These are phyloP conservation scores for Curvularia spicifera DNA, from an alignment of 2,329 filamentous ascomycete species.

Conservation along the genomic window DNA sequence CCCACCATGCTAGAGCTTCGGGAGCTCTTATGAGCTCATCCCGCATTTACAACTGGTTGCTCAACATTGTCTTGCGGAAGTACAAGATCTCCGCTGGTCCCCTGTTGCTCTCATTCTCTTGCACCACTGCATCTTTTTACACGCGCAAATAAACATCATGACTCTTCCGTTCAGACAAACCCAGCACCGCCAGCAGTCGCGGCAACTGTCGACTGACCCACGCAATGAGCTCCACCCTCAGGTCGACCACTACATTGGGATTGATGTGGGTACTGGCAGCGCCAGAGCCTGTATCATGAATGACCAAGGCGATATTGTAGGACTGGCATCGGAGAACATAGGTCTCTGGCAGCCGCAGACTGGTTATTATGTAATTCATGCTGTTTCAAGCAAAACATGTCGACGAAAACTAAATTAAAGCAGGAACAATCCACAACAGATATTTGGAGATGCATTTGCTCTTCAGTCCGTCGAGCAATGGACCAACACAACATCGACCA, in stretches of 20 bases:
- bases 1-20: conserved; percentile 40
- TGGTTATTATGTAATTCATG: conserved; percentile 59
- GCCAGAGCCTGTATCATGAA: conserved; percentile 97
- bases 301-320: conserved; percentile 82
- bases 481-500: conserved; percentile 80
- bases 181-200: conserved; percentile 44
- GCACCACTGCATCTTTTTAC: conserved; percentile 4
- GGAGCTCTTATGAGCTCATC: conserved; percentile 48
- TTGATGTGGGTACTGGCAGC: conserved; percentile 96
- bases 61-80: conserved; percentile 39
- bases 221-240: conserved; percentile 64
- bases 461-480: conserved; percentile 82
- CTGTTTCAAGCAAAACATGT: neutral
- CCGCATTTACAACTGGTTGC: conserved; percentile 37
- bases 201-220: conserved; percentile 58
- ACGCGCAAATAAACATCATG: conserved; percentile 26
- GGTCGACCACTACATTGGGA: conserved; percentile 74
- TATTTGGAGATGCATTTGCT: conserved; percentile 95
- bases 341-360: conserved; percentile 61
- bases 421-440: conserved; percentile 97
- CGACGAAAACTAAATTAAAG: conserved; percentile 16
- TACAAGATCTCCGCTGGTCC: conserved; percentile 6
- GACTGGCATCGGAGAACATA: conserved; percentile 61
- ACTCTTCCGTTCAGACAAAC: conserved; percentile 38
- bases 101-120: conserved; percentile 1